These are phyloP conservation scores for Boletus pseudopeckii DNA, from an alignment of 768 basidiomycete species.

Conservation along the genomic window DNA sequence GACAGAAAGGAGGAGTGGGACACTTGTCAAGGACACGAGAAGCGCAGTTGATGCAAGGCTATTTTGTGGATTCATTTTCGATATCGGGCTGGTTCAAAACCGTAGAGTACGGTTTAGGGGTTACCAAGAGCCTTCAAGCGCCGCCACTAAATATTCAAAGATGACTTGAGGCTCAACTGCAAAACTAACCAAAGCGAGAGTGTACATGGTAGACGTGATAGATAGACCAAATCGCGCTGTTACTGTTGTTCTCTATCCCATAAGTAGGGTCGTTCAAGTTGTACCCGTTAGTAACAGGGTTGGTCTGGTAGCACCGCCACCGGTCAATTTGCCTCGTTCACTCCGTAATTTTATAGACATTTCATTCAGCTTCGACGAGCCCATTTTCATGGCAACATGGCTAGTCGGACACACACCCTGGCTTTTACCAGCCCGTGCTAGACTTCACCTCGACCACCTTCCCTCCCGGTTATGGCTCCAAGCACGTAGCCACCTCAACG, in stretches of 20 bases:
- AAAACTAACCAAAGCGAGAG: no score
- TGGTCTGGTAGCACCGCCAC: conserved; percentile 4
- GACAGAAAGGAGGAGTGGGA: conserved; percentile 17
- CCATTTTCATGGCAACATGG: conserved; percentile 27
- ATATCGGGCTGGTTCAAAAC: no score
- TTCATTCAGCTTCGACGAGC: neutral
- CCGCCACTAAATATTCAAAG: conserved; percentile 3
- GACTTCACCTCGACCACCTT: conserved; percentile 14
- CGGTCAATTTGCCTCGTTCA: neutral
- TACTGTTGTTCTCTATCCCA: no score
- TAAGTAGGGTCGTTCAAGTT: no score
- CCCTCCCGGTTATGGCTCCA: conserved; percentile 15
- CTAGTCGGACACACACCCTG: conserved; percentile 10
- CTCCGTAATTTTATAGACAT: neutral
- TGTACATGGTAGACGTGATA: no score
- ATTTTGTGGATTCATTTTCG: conserved; percentile 3
- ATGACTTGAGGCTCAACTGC: no score
- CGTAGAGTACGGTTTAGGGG: conserved; percentile 8
- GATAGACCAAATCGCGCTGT: no score
- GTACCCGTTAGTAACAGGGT: no score
- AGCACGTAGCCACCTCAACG: conserved; percentile 21
- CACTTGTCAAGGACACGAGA: conserved; percentile 10
- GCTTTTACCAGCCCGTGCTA: conserved; percentile 12
- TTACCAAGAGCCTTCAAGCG: neutral
- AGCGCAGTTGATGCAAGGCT: conserved; percentile 3